Evolutionary conservation across 1,139 yeast genomes (phyloP).

Genomic region (Sugiyamaella neomexicana): DNA sequence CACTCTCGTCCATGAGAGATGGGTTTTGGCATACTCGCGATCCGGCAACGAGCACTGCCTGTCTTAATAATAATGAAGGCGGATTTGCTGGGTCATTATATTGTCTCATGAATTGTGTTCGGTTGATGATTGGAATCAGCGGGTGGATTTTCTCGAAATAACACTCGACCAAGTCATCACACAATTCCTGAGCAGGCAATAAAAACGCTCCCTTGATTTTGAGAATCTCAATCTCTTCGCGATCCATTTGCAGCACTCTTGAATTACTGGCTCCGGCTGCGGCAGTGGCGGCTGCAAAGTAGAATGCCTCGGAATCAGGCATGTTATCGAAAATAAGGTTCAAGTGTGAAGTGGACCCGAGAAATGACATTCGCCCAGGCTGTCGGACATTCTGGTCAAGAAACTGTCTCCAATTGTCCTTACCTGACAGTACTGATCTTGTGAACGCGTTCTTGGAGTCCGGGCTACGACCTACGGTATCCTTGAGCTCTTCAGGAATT

Average conservation of each 20-base stretch:
- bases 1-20: slow-evolving; percentile 55
- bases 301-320: slow-evolving; percentile 37
- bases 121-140: slow-evolving; percentile 67
- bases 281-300: slow-evolving; percentile 28
- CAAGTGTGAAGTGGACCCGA: slow-evolving; percentile 40
- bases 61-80: slow-evolving; percentile 67
- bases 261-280: slow-evolving; percentile 25
- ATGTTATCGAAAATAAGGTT: slow-evolving; percentile 39
- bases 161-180: slow-evolving; percentile 60
- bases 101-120: slow-evolving; percentile 58
- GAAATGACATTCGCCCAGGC: slow-evolving; percentile 35
- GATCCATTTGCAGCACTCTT: slow-evolving; percentile 48
- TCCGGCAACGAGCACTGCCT: slow-evolving; percentile 70
- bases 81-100: slow-evolving; percentile 61
- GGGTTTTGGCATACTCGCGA: slow-evolving; percentile 62
- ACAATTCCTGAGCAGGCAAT: slow-evolving; percentile 61
- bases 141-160: slow-evolving; percentile 72
- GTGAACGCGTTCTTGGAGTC: slow-evolving; percentile 8
- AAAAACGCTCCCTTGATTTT: slow-evolving; percentile 70
- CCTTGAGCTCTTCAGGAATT: slow-evolving; percentile 15
- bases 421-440: slow-evolving; percentile 1
- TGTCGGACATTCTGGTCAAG: slow-evolving; percentile 28
- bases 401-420: slow-evolving; percentile 24
- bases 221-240: slow-evolving; percentile 67
- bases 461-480: slow-evolving; percentile 2